Conservation (phyloP, 208 protist genomes). For the Acanthamoeba sp. region DNA sequence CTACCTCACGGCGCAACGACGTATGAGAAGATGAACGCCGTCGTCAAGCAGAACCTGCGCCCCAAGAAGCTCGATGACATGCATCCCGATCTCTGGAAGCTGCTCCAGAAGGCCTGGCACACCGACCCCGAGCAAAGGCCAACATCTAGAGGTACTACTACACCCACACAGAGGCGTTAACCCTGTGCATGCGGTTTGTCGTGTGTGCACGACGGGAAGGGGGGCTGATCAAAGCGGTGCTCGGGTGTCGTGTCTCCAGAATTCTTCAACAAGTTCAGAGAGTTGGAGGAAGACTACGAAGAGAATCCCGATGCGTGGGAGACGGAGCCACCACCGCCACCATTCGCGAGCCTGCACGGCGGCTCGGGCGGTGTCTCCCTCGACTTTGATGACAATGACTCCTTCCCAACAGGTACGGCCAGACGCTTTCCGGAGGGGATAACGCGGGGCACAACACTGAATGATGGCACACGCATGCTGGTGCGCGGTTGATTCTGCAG, state of each 20-base stretch:
- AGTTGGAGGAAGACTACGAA: constrained; percentile 16
- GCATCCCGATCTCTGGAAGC: neutral
- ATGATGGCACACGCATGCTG: neutral
- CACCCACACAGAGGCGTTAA: no score
- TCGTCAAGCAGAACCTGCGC: neutral
- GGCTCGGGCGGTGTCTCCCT: neutral
- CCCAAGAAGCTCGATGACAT: constrained; percentile 21
- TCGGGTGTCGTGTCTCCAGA: neutral
- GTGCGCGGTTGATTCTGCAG: no score
- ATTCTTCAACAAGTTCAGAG: constrained; percentile 14
- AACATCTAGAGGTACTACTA: neutral
- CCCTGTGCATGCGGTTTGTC: no score
- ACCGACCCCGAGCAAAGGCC: constrained; percentile 2
- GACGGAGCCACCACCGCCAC: neutral
- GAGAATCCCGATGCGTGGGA: constrained; percentile 37
- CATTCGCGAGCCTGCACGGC: neutral
- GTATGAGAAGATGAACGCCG: neutral
- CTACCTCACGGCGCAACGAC: neutral
- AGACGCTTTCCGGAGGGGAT: no score
- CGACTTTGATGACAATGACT: constrained; percentile 6
- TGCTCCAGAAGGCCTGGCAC: constrained; percentile 3
- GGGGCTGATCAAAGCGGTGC: no score
- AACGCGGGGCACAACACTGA: no score
- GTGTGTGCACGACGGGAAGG: no score
- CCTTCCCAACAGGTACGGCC: neutral